Evolutionary conservation across 371 early-diverging fungal species (phyloP), one percentile per base, ranked within the genome.

Genomic region (Apophysomyces sp.): DNA sequence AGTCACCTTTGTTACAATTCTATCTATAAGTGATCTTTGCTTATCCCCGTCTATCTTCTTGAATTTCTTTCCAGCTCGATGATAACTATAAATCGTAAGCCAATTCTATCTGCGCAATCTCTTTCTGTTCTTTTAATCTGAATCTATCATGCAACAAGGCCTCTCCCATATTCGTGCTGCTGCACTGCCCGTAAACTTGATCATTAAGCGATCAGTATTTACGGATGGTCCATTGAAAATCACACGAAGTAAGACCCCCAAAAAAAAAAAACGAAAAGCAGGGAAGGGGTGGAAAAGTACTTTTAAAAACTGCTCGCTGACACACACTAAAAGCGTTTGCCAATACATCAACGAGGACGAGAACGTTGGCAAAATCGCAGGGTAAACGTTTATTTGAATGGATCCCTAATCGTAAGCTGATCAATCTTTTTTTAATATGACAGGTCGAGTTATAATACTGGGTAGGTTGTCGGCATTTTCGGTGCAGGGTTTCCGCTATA

Each of bases 381-480:
- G 49, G 49, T 44, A 21, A 44, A 44, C 9, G 18, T 44, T 37
- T 5, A 13, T 1, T 44, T 21, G 4, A 9, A 2, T 21, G n/a
- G n/a, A 0, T 8, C 8, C 11, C 11, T 44, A 7, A 41, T 44
- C 49, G 9, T 44, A 1, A 44, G 16, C 49, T 44, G 49, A 44
- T 44, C 21, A 44, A 44, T 21, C 4, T 21, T 21, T n/a, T 41
- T 7, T 41, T 21, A 9, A 16, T 21, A 18, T 44, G 49, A 44
- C 49, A 44, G 49, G 49, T 8, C n/a, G 49, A 21, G 49, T 44
- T 7, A 44, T 44, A 18, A 44, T 44, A 9, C 21, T 44, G 9
- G 49, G 49, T 44, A 44, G 21, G 34, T 34, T 44, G 24, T 44
- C 49, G 49, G 49, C 49, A 44, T 44, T 44, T 44, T 44, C 49